A percentile compares a stretch with the other conserved stretches of the same genome.
Evolutionary conservation across 306 rosid genomes (phyloP).

Genomic region (Hippophae gyantsensis): DNA sequence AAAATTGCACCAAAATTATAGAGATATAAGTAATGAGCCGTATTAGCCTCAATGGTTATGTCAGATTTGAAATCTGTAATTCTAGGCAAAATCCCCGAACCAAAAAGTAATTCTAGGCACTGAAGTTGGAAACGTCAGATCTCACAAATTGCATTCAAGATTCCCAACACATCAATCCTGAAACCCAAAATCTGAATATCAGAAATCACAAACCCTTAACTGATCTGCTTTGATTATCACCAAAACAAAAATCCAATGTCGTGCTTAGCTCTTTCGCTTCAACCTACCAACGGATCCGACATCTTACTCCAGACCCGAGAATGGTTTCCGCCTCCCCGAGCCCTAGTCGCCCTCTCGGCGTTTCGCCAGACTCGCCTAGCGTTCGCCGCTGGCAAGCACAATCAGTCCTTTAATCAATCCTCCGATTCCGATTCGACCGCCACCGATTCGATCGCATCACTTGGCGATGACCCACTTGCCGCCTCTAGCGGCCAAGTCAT

Average conservation of each 20-base stretch:
- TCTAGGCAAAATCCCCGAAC: too few species aligned
- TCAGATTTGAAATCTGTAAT: too few species aligned
- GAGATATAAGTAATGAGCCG: too few species aligned
- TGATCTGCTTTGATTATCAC: conserved; percentile 1
- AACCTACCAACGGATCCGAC: conserved; percentile 78
- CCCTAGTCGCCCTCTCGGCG: conserved; percentile 78
- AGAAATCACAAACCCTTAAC: neutral
- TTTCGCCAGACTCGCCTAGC: conserved; percentile 45
- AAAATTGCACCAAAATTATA: too few species aligned
- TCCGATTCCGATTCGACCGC: conserved; percentile 34
- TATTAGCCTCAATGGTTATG: too few species aligned
- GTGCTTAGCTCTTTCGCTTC: conserved; percentile 79
- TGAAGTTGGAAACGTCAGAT: neutral
- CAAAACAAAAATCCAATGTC: conserved; percentile 39
- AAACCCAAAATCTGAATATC: neutral
- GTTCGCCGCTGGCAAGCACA: conserved; percentile 8
- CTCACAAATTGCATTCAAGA: neutral
- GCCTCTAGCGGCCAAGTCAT: conserved; percentile 90
- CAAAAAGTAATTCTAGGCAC: neutral
- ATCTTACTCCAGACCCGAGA: conserved; percentile 89
- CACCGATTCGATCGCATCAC: conserved; percentile 56
- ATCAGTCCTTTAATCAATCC: neutral
- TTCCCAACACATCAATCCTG: neutral
- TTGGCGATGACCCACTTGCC: conserved; percentile 83
- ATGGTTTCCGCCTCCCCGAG: conserved; percentile 90